These are phyloP conservation scores for Globisporangium solare DNA, from an alignment of 352 stramenopile genomes.

Conservation along the genomic window DNA sequence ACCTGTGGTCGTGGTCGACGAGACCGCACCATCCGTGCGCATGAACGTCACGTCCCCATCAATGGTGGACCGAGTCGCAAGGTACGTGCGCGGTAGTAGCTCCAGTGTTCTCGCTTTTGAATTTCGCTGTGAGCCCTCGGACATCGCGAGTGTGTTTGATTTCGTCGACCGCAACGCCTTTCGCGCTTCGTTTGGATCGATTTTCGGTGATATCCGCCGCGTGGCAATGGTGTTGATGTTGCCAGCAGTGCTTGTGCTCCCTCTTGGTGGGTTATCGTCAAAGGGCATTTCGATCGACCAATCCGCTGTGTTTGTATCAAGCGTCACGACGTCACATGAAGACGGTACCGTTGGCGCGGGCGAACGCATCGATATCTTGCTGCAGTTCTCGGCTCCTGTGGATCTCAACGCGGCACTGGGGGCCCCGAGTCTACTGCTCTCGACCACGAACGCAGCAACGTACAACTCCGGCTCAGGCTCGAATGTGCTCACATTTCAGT, in stretches of 20 bases:
- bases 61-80: constrained; percentile 28
- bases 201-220: constrained; percentile 45
- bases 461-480: constrained; percentile 46
- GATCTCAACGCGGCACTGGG: constrained; percentile 32
- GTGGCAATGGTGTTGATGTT: constrained; percentile 30
- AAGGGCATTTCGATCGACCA: constrained; percentile 63
- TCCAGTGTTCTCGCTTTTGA: constrained; percentile 45
- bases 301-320: constrained; percentile 23
- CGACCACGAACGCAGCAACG: constrained; percentile 31
- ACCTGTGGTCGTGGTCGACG: constrained; percentile 31
- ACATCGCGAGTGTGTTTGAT: constrained; percentile 43
- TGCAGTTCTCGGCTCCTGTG: constrained; percentile 45
- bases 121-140: constrained; percentile 28
- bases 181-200: constrained; percentile 31
- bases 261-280: constrained; percentile 27
- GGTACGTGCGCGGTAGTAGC: constrained; percentile 44
- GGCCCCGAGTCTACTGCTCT: constrained; percentile 29
- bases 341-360: constrained; percentile 46
- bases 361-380: constrained; percentile 52
- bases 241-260: constrained; percentile 36
- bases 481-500: constrained; percentile 37
- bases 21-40: constrained; percentile 25
- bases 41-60: constrained; percentile 16
- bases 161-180: constrained; percentile 29
- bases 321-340: constrained; percentile 42